These are phyloP conservation scores for Leishmania amazonensis DNA, from an alignment of 208 protist genomes.

Conservation along the genomic window DNA sequence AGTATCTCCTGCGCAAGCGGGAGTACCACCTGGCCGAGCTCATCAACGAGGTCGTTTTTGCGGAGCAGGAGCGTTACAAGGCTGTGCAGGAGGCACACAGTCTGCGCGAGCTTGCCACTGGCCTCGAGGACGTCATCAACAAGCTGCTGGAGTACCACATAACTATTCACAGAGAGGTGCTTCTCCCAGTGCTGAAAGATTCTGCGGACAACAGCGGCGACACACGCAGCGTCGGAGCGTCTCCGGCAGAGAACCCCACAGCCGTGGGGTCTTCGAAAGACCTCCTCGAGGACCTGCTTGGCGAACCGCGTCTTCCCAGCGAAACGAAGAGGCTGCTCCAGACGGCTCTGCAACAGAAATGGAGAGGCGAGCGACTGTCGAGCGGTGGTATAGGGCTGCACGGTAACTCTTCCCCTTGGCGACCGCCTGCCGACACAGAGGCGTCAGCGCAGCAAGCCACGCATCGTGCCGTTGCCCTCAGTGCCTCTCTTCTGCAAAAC, in stretches of 20 bases:
- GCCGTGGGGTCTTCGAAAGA: slow-evolving; percentile 6
- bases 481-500: slow-evolving; percentile 27
- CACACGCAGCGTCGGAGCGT: neutral
- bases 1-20: slow-evolving; percentile 50
- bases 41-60: slow-evolving; percentile 77
- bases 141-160: slow-evolving; percentile 57
- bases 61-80: slow-evolving; percentile 48
- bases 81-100: slow-evolving; percentile 24
- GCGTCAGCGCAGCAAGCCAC: slow-evolving; percentile 6
- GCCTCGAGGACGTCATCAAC: slow-evolving; percentile 46
- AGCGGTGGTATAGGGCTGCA: neutral
- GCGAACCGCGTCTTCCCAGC: slow-evolving; percentile 30
- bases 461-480: slow-evolving; percentile 25
- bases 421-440: neutral
- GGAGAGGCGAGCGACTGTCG: neutral
- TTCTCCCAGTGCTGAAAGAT: slow-evolving; percentile 37
- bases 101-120: slow-evolving; percentile 29
- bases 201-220: neutral
- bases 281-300: slow-evolving; percentile 29
- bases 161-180: slow-evolving; percentile 49
- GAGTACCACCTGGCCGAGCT: slow-evolving; percentile 80
- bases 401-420: neutral
- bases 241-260: slow-evolving; percentile 2
- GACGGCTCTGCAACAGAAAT: slow-evolving; percentile 21
- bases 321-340: slow-evolving; percentile 36